Evolutionary conservation across 2,329 filamentous ascomycete species (phyloP), one percentile per base, ranked within the genome.

Genomic region (Aspergillus sp.): DNA sequence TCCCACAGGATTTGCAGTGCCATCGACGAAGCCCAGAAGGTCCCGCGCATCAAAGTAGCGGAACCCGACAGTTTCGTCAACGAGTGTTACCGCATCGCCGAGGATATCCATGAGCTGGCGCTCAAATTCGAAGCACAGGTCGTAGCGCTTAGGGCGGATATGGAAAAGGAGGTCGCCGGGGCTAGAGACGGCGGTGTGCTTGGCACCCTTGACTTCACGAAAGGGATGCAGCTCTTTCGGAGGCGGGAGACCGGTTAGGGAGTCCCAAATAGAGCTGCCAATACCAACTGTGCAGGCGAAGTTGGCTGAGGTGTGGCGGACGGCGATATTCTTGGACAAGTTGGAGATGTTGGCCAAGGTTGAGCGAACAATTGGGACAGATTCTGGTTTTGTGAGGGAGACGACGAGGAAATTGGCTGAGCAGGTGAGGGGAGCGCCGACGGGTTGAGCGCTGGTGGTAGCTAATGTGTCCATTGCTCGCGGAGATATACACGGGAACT

Each of bases 41-140:
- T 84, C 81, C 1, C 82, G 78, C 0, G 78, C 74, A 56, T 85
- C 82, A 53, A 84, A 84, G 64, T 84, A 84, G 3, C 82, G 77
- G 64, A 85, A 85, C 0, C 82, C 82, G 1, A 74, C 68, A 0
- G 82, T 84, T 49, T 78, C 77, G 47, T 85, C 82, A 1, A 77
- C 70, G 1, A 82, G 71, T 0, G 59, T 63, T 10, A 83, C 76
- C 0, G 77, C 54, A 41, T 76, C 74, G 0, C 78, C 78, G 0
- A 85, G 71, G 2, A 62, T 57, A 14, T 77, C 73, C 60, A 84
- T 66, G 9, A 85, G 63, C 58, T 83, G 81, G 29, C 76, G 69
- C 68, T 84, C 81, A 49, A 84, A 81, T 59, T 85, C 82, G 55
- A 84, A 84, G 59, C 77, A 79, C 19, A 85, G 58, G 58, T 84